These are phyloP conservation scores for Colletotrichum melonis DNA, from an alignment of 2,329 filamentous ascomycete species.

Conservation along the genomic window DNA sequence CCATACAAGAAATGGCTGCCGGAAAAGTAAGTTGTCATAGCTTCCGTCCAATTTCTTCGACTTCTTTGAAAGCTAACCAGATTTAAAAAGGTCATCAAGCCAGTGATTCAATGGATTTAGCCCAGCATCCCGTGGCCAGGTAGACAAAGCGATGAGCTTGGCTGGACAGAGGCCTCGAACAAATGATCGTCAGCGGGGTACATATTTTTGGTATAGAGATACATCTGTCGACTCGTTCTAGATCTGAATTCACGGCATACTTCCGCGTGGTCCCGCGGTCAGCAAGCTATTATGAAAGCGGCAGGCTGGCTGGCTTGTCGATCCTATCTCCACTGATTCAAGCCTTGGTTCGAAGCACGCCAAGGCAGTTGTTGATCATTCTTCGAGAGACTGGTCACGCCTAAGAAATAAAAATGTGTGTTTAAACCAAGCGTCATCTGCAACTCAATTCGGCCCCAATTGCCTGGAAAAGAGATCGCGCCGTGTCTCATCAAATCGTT, in stretches of 20 bases:
- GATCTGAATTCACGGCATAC: no score
- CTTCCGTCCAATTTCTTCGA: neutral
- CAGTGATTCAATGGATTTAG: constrained; percentile 17
- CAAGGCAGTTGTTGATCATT: neutral
- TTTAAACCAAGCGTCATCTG: no score
- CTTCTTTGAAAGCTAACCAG: neutral
- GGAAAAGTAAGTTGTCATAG: neutral
- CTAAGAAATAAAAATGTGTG: no score
- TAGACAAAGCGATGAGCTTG: neutral
- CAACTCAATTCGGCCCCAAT: neutral
- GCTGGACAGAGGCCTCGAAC: neutral
- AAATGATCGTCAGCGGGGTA: neutral
- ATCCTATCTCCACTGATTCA: neutral
- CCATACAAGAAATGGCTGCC: constrained; percentile 25
- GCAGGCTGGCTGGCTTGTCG: no score
- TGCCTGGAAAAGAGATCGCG: no score
- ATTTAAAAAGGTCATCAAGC: constrained; percentile 10
- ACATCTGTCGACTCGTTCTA: neutral
- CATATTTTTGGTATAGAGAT: no score
- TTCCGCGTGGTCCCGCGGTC: neutral
- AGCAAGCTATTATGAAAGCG: neutral
- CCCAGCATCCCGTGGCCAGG: no score
- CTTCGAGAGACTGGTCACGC: neutral
- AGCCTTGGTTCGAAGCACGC: neutral
- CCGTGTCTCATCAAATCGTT: neutral